These are phyloP conservation scores for Geosmithia putterillii DNA, from an alignment of 2,329 filamentous ascomycete species.

Conservation along the genomic window DNA sequence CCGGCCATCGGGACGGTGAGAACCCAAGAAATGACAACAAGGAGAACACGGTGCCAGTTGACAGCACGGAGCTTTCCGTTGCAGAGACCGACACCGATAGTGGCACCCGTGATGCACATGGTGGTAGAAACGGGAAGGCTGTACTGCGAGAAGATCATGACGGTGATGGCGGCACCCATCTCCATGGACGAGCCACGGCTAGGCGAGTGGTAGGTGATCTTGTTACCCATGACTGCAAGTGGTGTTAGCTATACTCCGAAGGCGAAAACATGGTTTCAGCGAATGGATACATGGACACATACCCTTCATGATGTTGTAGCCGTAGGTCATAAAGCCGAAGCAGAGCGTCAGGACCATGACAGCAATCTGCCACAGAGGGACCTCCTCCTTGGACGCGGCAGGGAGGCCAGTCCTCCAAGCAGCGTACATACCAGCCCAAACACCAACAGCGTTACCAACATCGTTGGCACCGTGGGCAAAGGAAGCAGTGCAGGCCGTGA, in stretches of 20 bases:
- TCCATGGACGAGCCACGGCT: conserved; percentile 58
- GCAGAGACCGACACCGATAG: conserved; percentile 66
- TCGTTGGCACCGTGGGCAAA: conserved; percentile 32
- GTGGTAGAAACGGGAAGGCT: conserved; percentile 64
- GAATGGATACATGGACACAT: conserved; percentile 11
- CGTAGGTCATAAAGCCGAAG: conserved; percentile 59
- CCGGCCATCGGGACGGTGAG: conserved; percentile 30
- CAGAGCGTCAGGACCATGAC: conserved; percentile 53
- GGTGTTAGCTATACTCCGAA: conserved; percentile 10
- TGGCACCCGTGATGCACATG: conserved; percentile 72
- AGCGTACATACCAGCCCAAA: conserved; percentile 21
- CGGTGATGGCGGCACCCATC: conserved; percentile 65
- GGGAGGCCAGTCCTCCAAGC: conserved; percentile 28
- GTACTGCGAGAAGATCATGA: conserved; percentile 65
- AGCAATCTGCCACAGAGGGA: conserved; percentile 66
- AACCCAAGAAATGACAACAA: conserved; percentile 52
- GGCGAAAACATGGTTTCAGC: conserved; percentile 5
- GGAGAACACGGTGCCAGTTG: conserved; percentile 62
- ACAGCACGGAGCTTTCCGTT: conserved; percentile 60
- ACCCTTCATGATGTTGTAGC: conserved; percentile 78
- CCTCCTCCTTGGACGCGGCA: conserved; percentile 37
- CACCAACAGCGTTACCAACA: conserved; percentile 25
- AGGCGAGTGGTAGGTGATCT: conserved; percentile 58
- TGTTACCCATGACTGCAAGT: conserved; percentile 63
- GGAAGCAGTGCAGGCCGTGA: conserved; percentile 38